phyloP scores from a whole-genome alignment of 257 asterid species.

The Nyctanthes arbortristis region DNA sequence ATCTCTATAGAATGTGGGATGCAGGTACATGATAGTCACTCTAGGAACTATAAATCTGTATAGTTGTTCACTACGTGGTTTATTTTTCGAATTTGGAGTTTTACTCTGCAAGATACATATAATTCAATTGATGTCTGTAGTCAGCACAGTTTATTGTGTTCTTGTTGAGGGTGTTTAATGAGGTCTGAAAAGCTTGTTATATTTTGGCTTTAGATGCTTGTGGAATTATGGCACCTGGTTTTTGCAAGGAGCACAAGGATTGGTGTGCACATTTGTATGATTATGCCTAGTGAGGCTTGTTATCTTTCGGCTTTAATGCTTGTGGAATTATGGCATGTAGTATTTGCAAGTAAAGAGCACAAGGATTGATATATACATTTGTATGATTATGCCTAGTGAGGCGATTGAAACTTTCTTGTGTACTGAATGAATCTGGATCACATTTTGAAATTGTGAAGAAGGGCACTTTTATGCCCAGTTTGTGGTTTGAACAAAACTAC shows the following conservation, averaged over 20 bases:
- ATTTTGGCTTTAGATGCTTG: conserved; percentile 12
- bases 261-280: not conserved
- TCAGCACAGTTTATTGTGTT: not conserved
- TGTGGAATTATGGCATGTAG: not conserved
- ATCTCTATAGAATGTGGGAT: conserved; percentile 97
- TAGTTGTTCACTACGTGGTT: not conserved
- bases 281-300: not conserved
- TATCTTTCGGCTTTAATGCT: too few relatives aligned
- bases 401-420: not conserved
- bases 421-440: not conserved
- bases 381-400: not conserved
- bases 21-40: conserved; percentile 60
- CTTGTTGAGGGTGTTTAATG: not conserved
- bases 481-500: not conserved
- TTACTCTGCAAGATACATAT: conserved; percentile 3
- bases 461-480: not conserved
- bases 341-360: not conserved
- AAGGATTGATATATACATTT: too few relatives aligned
- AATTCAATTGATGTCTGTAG: not conserved
- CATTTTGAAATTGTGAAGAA: not conserved
- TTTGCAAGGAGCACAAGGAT: not conserved
- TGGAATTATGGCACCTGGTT: not conserved
- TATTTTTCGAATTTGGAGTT: conserved; percentile 10
- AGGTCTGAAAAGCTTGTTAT: not conserved
- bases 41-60: not conserved